Evolutionary conservation across 192 early-diverging fungal species (phyloP).

Genomic region (Backusella sp.): DNA sequence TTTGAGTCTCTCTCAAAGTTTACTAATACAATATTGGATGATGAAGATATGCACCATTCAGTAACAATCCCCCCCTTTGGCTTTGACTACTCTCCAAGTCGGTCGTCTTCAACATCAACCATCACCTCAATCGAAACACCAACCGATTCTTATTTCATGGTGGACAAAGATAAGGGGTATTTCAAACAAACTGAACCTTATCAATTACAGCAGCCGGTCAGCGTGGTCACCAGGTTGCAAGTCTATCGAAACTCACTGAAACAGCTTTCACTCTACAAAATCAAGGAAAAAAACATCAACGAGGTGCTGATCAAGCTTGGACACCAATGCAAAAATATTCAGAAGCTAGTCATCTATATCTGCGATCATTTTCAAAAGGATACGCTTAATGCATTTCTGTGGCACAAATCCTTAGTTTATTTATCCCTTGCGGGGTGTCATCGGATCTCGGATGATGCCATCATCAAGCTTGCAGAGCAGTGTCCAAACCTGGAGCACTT

Average conservation of each 20-base stretch:
- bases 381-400: constrained; percentile 38
- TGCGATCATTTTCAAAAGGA: constrained; percentile 46
- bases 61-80: not conserved
- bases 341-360: not conserved
- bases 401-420: constrained; percentile 33
- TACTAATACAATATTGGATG: not conserved
- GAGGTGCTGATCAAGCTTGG: not conserved
- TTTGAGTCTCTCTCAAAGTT: constrained; percentile 18
- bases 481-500: constrained; percentile 44
- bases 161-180: not conserved
- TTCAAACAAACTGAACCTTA: not conserved
- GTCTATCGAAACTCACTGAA: not conserved
- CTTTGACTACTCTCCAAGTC: not conserved
- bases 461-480: constrained; percentile 36
- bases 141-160: not conserved
- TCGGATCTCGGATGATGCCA: constrained; percentile 42
- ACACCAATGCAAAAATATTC: not conserved
- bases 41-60: too few relatives aligned
- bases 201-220: not conserved
- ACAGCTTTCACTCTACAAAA: not conserved
- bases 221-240: not conserved
- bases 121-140: not conserved
- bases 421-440: constrained; percentile 46
- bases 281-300: not conserved
- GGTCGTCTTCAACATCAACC: constrained; percentile 10